Percentiles rank a stretch among this genome's conserved stretches.
These are phyloP conservation scores for Geotrichum aggregatum DNA, from an alignment of 1,139 yeast genomes.

Conservation along the genomic window DNA sequence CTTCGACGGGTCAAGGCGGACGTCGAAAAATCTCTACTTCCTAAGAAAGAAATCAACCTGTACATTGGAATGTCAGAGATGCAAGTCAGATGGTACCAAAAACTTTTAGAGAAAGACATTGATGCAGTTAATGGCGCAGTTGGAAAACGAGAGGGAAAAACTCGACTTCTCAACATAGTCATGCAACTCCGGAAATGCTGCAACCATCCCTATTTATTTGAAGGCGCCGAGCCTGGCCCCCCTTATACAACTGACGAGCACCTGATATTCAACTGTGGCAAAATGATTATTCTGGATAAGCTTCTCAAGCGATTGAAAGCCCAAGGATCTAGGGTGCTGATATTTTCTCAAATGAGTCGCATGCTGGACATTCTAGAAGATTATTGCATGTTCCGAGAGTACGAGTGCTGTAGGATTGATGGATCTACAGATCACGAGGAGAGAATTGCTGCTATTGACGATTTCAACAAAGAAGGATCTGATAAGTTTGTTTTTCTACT, in stretches of 20 bases:
- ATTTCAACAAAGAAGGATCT: conserved; percentile 76
- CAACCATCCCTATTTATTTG: conserved; percentile 93
- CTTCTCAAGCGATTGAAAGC: conserved; percentile 64
- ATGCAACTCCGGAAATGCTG: conserved; percentile 97
- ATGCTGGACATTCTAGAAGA: conserved; percentile 88
- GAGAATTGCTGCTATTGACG: conserved; percentile 87
- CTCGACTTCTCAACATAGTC: conserved; percentile 83
- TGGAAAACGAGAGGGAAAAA: conserved; percentile 84
- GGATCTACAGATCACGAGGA: conserved; percentile 95
- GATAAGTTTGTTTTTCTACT: conserved; percentile 78
- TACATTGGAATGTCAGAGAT: conserved; percentile 92
- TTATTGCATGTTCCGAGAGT: conserved; percentile 79
- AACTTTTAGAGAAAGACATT: conserved; percentile 82
- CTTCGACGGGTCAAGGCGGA: conserved; percentile 87
- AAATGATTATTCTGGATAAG: conserved; percentile 84
- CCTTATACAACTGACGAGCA: conserved; percentile 97
- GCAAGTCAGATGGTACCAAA: conserved; percentile 90
- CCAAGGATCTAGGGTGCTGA: conserved; percentile 84
- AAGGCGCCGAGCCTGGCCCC: conserved; percentile 99
- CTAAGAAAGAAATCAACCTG: conserved; percentile 83
- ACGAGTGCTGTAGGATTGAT: conserved; percentile 86
- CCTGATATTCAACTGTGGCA: conserved; percentile 79
- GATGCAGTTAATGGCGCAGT: conserved; percentile 94
- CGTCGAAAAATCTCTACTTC: conserved; percentile 84
- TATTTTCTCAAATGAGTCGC: conserved; percentile 94